These are phyloP conservation scores for Aspergillus pseudoviridinutans DNA, from an alignment of 2,329 filamentous ascomycete genomes.

Conservation along the genomic window DNA sequence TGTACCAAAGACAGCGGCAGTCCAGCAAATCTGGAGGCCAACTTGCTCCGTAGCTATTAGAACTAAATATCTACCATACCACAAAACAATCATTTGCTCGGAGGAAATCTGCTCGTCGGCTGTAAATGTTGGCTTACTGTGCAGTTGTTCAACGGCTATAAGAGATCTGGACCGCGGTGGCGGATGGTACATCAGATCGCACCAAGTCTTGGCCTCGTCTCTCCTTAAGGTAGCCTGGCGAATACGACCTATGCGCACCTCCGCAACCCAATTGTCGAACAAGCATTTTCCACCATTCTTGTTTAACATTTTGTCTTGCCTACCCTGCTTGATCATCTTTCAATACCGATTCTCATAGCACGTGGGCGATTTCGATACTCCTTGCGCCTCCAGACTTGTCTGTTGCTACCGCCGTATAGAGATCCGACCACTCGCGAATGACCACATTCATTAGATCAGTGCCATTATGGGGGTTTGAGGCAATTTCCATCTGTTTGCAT, in stretches of 20 bases:
- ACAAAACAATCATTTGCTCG: neutral
- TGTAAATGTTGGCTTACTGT: neutral
- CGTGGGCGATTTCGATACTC: neutral
- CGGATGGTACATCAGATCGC: neutral
- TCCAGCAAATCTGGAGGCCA: neutral
- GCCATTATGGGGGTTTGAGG: neutral
- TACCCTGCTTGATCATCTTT: neutral
- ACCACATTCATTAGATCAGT: neutral
- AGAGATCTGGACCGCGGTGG: slow-evolving; percentile 5
- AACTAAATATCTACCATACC: neutral
- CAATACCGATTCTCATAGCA: neutral
- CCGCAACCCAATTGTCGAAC: neutral
- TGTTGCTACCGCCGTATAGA: neutral
- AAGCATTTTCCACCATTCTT: neutral
- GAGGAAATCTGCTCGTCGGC: neutral
- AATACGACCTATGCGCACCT: neutral
- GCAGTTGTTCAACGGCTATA: slow-evolving; percentile 8
- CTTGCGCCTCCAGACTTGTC: neutral
- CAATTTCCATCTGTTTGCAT: neutral
- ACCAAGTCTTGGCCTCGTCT: neutral
- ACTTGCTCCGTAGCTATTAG: neutral
- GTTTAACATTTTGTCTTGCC: neutral
- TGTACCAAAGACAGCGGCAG: neutral
- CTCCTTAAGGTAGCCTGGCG: neutral
- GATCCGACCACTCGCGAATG: neutral